Percentiles rank a stretch among this genome's conserved stretches.
Evolutionary conservation across 306 rosid species (phyloP).

Genomic region (Herpetospermum pedunculosum): DNA sequence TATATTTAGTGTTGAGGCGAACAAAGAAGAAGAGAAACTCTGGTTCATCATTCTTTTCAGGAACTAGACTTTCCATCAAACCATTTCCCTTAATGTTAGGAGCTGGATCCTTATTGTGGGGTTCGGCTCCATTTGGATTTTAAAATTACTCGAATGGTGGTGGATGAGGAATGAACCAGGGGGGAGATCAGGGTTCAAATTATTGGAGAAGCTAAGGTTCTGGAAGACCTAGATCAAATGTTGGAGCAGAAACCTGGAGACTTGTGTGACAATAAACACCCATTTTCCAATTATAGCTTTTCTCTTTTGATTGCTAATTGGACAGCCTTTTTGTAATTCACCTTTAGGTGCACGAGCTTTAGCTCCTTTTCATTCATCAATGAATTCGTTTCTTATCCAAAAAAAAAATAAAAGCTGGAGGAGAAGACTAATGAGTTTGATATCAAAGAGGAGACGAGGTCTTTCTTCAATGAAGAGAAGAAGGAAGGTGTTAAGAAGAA

Average conservation of each 20-base stretch:
- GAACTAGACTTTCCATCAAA: neutral
- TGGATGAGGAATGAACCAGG: neutral
- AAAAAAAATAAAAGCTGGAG: neutral
- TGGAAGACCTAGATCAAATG: neutral
- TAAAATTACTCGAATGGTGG: neutral
- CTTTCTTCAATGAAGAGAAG: neutral
- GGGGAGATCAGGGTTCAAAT: neutral
- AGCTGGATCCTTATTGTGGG: neutral
- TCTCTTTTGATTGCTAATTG: no score
- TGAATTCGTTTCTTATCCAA: no score
- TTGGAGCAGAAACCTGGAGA: neutral
- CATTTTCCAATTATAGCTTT: no score
- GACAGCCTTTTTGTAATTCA: no score
- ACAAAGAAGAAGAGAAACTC: neutral
- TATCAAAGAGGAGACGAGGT: neutral
- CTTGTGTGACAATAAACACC: no score
- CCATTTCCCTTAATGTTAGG: neutral
- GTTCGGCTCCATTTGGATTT: neutral
- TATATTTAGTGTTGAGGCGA: neutral
- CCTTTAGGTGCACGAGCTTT: no score
- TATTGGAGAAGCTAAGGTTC: neutral
- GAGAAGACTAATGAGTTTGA: neutral
- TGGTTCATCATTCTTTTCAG: neutral
- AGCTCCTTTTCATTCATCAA: no score
- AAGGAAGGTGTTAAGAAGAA: neutral